A percentile compares a stretch with the other conserved stretches of the same genome.
These are phyloP conservation scores for Mallotus japonicus DNA, from an alignment of 441 rosid species.

Conservation along the genomic window DNA sequence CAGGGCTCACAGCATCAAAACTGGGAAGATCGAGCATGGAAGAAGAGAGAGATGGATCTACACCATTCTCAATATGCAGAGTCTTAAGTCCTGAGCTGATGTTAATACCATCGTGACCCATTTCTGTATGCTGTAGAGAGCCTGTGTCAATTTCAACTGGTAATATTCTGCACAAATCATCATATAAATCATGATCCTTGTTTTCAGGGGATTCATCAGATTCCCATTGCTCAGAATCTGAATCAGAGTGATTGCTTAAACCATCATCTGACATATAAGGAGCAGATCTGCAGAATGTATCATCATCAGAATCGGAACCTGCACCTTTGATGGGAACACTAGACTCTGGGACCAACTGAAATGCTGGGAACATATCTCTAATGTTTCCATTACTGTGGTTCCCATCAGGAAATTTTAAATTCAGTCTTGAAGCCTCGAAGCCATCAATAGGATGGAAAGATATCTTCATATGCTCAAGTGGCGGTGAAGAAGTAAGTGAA, in stretches of 20 bases:
- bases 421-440: conserved; percentile 59
- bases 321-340: conserved; percentile 33
- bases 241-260: conserved; percentile 52
- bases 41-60: conserved; percentile 35
- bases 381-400: conserved; percentile 34
- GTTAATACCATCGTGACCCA: conserved; percentile 22
- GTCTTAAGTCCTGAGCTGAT: conserved; percentile 20
- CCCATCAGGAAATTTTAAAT: conserved; percentile 64
- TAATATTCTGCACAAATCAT: conserved; percentile 43
- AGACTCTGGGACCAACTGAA: conserved; percentile 85
- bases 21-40: conserved; percentile 52
- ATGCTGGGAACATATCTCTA: conserved; percentile 61
- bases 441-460: conserved; percentile 76
- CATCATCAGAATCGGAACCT: conserved; percentile 68
- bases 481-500: conserved; percentile 73
- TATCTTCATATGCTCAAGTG: conserved; percentile 85
- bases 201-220: conserved; percentile 48
- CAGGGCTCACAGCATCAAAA: conserved; percentile 45
- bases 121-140: conserved; percentile 33
- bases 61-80: conserved; percentile 31
- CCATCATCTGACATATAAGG: conserved; percentile 70
- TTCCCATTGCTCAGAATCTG: conserved; percentile 89
- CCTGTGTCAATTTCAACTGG: conserved; percentile 40
- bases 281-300: conserved; percentile 81
- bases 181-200: conserved; percentile 44